Evolutionary conservation across 1,284 basidiomycete species (phyloP).

Genomic region (Cryptococcus sp.): DNA sequence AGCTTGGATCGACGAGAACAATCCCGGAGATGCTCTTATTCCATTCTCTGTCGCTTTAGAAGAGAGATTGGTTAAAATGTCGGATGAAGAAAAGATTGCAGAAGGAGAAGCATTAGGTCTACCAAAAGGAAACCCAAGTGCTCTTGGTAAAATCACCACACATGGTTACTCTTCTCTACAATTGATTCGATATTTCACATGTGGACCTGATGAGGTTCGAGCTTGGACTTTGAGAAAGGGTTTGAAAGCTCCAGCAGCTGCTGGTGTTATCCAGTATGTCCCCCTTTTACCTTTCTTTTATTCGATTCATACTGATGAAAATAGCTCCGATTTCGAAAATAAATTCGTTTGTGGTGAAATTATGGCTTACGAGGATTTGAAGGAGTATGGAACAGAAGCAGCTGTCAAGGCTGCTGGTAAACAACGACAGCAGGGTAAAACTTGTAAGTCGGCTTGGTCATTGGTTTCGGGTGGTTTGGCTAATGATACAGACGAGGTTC

Average conservation of each 20-base stretch:
- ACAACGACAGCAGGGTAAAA: slow-evolving; percentile 92
- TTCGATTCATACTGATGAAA: slow-evolving; percentile 1
- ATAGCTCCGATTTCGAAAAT: slow-evolving; percentile 55
- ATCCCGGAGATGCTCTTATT: slow-evolving; percentile 91
- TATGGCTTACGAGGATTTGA: slow-evolving; percentile 87
- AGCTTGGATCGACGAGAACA: slow-evolving; percentile 95
- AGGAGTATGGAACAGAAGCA: slow-evolving; percentile 83
- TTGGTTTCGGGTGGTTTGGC: not conserved
- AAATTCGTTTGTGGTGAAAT: slow-evolving; percentile 99
- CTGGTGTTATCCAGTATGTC: slow-evolving; percentile 93
- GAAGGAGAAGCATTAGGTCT: slow-evolving; percentile 61
- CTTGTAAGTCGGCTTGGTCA: slow-evolving; percentile 60
- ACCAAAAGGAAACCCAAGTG: slow-evolving; percentile 52
- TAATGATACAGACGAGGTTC: slow-evolving; percentile 29
- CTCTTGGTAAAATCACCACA: slow-evolving; percentile 85
- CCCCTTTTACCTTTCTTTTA: not conserved
- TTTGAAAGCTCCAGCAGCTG: slow-evolving; percentile 92
- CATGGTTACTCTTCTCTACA: slow-evolving; percentile 82
- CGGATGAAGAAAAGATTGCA: slow-evolving; percentile 62
- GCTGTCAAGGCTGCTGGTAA: slow-evolving; percentile 95
- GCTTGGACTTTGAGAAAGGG: slow-evolving; percentile 96
- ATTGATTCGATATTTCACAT: slow-evolving; percentile 95
- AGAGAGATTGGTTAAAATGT: slow-evolving; percentile 73
- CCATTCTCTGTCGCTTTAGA: slow-evolving; percentile 97
- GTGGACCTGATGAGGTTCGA: slow-evolving; percentile 92